phyloP scores from a whole-genome alignment of 1,284 basidiomycete species.

The Amylostereum chailletii region DNA sequence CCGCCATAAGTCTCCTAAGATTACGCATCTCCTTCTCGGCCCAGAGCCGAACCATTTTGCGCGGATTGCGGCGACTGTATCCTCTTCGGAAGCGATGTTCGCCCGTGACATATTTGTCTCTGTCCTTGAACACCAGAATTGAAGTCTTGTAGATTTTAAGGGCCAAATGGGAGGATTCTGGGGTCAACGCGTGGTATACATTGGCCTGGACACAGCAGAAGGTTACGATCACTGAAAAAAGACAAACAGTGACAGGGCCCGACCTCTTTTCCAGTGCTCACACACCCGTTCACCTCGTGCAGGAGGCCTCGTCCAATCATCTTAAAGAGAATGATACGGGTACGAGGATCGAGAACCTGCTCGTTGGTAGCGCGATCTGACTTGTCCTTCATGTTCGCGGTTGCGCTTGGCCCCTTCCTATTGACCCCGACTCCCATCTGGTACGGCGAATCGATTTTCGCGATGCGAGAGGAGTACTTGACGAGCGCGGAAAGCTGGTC shows the following conservation, averaged over 20 bases:
- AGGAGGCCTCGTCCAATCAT: slow-evolving; percentile 86
- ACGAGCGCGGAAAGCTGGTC: slow-evolving; percentile 65
- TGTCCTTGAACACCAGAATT: slow-evolving; percentile 95
- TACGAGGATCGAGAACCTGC: slow-evolving; percentile 89
- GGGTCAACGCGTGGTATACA: slow-evolving; percentile 81
- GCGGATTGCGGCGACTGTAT: slow-evolving; percentile 87
- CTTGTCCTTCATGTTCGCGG: slow-evolving; percentile 87
- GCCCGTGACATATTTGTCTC: slow-evolving; percentile 88
- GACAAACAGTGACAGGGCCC: slow-evolving; percentile 9
- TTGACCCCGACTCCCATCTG: slow-evolving; percentile 77
- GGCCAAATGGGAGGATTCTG: slow-evolving; percentile 61
- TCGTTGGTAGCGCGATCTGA: slow-evolving; percentile 91
- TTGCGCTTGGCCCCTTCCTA: slow-evolving; percentile 80
- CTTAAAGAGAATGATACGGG: slow-evolving; percentile 85
- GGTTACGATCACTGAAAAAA: slow-evolving; percentile 5
- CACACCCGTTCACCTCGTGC: slow-evolving; percentile 85
- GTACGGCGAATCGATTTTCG: slow-evolving; percentile 69
- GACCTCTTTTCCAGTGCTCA: slow-evolving; percentile 94
- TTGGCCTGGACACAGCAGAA: slow-evolving; percentile 61
- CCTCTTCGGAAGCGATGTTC: slow-evolving; percentile 93
- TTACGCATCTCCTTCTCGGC: slow-evolving; percentile 99
- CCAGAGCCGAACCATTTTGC: slow-evolving; percentile 99
- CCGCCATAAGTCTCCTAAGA: slow-evolving; percentile 73
- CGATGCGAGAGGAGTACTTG: slow-evolving; percentile 62
- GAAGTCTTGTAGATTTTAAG: slow-evolving; percentile 99